Evolutionary conservation across 139 green algal species (phyloP), one percentile per base, ranked within the genome.

Genomic region (Asterochloris erici): DNA sequence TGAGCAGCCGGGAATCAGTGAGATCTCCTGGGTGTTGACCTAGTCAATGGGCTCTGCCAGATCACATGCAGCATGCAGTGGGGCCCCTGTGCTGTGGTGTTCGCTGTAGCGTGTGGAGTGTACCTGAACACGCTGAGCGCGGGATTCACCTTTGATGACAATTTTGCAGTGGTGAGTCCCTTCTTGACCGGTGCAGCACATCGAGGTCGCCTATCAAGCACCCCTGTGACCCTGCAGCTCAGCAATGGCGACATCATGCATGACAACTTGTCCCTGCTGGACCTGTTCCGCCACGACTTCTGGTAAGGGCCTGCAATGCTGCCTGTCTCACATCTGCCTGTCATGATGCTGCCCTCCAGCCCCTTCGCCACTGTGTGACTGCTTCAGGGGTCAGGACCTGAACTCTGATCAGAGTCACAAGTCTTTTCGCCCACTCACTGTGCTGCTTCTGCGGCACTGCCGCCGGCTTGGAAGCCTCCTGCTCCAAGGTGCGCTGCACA

Each of bases 111-210:
- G 1, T 54, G 68, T 28, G 76, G 60, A 12, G 68, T 87, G 0
- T 94, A 91, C 38, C 12, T 84, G 64, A 95, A 94, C 89, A 93
- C 92, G 0, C 77, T 95, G 15, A 78, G 80, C 0, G 89, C 85
- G 0, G 88, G 86, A 17, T 96, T 96, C 61, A 85, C 86, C 0
- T 96, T 94, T 64, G 93, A 96, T 68, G 93, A 96, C 77, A 89
- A 86, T 70, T 95, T 95, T 83, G 92, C 93, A 11, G 87, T 95
- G 86, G 92, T 96, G 63, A 69, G 91, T 23, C n/a, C 21, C n/a
- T 10, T 73, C 47, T 61, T 21, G 14, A 16, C 47, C 27, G 47
- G n/a, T 16, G 10, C 29, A 11, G 12, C 26, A 13, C 64, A 54
- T 54, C 62, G 0, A 54, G 38, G 38, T 54, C 38, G 38, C 38